Percentiles rank a stretch among this genome's conserved stretches.
Evolutionary conservation across 1,284 basidiomycete genomes (phyloP).

Genomic region (Bondarzewia mesenterica): DNA sequence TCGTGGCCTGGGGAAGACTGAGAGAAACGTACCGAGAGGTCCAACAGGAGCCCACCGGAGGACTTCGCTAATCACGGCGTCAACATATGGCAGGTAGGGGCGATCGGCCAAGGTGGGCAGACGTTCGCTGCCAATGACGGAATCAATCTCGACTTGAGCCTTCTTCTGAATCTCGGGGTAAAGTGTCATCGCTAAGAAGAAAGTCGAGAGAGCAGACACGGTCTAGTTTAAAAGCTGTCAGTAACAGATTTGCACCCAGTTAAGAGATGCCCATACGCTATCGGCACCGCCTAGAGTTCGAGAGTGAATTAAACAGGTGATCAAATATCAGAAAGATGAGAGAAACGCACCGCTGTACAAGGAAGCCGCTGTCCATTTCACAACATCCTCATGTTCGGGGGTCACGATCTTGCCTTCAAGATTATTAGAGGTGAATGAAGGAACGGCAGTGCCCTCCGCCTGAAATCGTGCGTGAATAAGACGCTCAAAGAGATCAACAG

Average conservation of each 20-base stretch:
- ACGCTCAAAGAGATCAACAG: background rate
- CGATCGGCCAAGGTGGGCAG: conserved; percentile 23
- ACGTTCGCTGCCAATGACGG: conserved; percentile 19
- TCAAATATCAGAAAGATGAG: background rate
- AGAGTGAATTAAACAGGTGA: background rate
- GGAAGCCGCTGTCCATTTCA: conserved; percentile 20
- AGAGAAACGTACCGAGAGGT: conserved; percentile 16
- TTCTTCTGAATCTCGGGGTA: conserved; percentile 22
- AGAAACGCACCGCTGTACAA: conserved; percentile 17
- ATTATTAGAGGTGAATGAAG: conserved; percentile 18
- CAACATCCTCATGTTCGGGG: conserved; percentile 17
- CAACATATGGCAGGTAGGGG: conserved; percentile 21
- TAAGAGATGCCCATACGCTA: conserved; percentile 15
- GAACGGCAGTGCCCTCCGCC: conserved; percentile 15
- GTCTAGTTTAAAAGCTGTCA: conserved; percentile 12
- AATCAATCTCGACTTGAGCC: conserved; percentile 24
- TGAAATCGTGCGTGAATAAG: conserved; percentile 12
- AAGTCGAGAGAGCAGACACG: conserved; percentile 17
- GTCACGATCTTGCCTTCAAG: conserved; percentile 15
- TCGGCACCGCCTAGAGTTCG: conserved; percentile 17
- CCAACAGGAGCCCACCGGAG: conserved; percentile 22
- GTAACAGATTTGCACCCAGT: background rate
- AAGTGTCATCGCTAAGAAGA: conserved; percentile 24
- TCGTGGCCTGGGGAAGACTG: background rate
- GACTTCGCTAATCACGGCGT: conserved; percentile 23